Percentiles rank a stretch among this genome's conserved stretches.
Conservation (phyloP, 129 eudicot genomes). For the Tagetes erecta region DNA sequence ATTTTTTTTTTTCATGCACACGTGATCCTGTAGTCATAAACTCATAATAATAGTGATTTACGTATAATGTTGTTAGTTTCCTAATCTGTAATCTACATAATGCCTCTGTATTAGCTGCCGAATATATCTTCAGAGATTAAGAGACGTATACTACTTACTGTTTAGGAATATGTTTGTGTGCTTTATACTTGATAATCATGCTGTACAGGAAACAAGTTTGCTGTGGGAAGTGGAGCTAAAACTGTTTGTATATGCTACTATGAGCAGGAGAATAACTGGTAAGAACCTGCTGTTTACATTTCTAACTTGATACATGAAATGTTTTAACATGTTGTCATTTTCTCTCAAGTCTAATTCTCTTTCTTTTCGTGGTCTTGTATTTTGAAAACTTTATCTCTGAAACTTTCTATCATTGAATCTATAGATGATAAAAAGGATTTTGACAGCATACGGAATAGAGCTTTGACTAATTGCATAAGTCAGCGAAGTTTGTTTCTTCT, state of each 20-base stretch:
- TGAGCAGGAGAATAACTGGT: slow-evolving; percentile 99
- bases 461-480: slow-evolving; percentile 21
- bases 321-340: slow-evolving; percentile 12
- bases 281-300: slow-evolving; percentile 25
- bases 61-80: not conserved
- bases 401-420: slow-evolving; percentile 9
- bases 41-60: not conserved
- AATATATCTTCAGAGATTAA: not conserved
- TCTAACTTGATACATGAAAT: slow-evolving; percentile 6
- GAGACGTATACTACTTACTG: not conserved
- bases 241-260: slow-evolving; percentile 98
- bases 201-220: slow-evolving; percentile 90
- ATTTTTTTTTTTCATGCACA: not conserved
- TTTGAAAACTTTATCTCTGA: slow-evolving; percentile 4
- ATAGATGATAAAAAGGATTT: slow-evolving; percentile 23
- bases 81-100: not conserved
- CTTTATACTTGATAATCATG: slow-evolving; percentile 27
- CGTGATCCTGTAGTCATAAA: not conserved
- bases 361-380: slow-evolving; percentile 16
- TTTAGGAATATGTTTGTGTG: not conserved
- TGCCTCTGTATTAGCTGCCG: not conserved
- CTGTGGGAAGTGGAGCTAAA: slow-evolving; percentile 99
- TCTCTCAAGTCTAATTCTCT: slow-evolving; percentile 2
- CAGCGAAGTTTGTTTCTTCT: slow-evolving; percentile 22
- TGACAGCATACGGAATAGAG: slow-evolving; percentile 3